Conservation (phyloP, 2,329 filamentous ascomycete genomes). For the Clarireedia sp. region DNA sequence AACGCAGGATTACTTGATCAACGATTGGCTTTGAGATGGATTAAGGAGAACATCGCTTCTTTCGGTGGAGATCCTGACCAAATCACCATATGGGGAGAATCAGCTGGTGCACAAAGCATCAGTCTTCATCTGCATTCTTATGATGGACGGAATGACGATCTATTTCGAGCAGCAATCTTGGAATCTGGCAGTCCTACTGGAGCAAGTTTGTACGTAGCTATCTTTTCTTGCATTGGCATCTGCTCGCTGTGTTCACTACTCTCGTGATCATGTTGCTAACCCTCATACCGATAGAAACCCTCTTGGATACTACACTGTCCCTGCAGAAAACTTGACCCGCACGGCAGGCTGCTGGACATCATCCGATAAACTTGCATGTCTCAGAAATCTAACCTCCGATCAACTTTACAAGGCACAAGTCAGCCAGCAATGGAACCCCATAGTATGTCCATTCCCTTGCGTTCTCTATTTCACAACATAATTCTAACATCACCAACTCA, state of each 20-base stretch:
- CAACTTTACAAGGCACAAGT: conserved; percentile 14
- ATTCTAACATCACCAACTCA: not conserved
- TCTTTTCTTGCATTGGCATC: not conserved
- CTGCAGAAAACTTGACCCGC: conserved; percentile 33
- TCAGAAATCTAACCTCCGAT: conserved; percentile 16
- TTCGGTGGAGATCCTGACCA: conserved; percentile 35
- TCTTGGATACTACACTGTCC: conserved; percentile 29
- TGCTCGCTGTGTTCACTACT: too few relatives aligned
- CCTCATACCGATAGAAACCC: conserved; percentile 14
- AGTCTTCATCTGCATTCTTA: conserved; percentile 47
- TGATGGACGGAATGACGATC: conserved; percentile 44
- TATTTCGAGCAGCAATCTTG: conserved; percentile 47
- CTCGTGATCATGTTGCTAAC: too few relatives aligned
- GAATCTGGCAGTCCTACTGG: conserved; percentile 38
- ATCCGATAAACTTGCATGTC: conserved; percentile 17
- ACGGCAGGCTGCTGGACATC: conserved; percentile 18
- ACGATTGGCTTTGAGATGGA: conserved; percentile 47
- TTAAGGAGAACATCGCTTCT: conserved; percentile 45
- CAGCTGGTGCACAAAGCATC: conserved; percentile 45
- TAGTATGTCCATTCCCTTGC: not conserved
- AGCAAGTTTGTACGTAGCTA: not conserved
- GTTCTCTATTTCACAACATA: too few relatives aligned
- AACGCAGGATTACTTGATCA: conserved; percentile 60
- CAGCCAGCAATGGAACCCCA: conserved; percentile 19
- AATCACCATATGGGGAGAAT: conserved; percentile 37